A percentile compares a stretch with the other conserved stretches of the same genome.
phyloP scores from a whole-genome alignment of 2,329 filamentous ascomycete genomes.

The Monosporascus sp. region DNA sequence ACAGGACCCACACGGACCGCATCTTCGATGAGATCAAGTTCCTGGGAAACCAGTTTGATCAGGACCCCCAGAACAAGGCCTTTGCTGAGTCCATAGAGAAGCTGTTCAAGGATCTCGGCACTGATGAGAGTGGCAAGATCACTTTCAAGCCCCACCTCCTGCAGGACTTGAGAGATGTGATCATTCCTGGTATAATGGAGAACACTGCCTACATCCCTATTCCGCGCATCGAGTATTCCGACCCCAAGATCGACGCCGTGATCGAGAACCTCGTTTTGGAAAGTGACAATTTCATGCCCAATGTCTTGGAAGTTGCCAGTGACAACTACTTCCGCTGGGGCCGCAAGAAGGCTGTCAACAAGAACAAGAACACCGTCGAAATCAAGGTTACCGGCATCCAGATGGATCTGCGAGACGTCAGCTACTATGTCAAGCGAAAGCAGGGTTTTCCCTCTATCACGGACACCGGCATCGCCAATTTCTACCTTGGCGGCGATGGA shows the following conservation, averaged over 20 bases:
- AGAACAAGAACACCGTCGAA: conserved; percentile 74
- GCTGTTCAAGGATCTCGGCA: conserved; percentile 82
- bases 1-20: conserved; percentile 78
- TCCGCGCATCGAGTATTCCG: conserved; percentile 88
- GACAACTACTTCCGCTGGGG: conserved; percentile 96
- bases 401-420: conserved; percentile 85
- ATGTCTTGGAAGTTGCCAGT: conserved; percentile 78
- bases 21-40: conserved; percentile 89
- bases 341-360: conserved; percentile 78
- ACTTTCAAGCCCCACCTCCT: conserved; percentile 89
- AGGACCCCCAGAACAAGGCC: conserved; percentile 78
- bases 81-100: conserved; percentile 74
- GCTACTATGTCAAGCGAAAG: conserved; percentile 94
- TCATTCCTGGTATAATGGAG: conserved; percentile 78
- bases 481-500: conserved; percentile 80
- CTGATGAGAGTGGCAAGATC: conserved; percentile 76
- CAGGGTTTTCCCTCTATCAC: conserved; percentile 83
- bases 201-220: conserved; percentile 85
- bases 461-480: conserved; percentile 83
- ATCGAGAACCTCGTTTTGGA: conserved; percentile 95
- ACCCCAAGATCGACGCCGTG: conserved; percentile 77
- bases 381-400: conserved; percentile 85
- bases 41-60: conserved; percentile 80
- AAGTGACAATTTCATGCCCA: conserved; percentile 94
- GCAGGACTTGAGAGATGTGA: conserved; percentile 82